Evolutionary conservation across 2,329 filamentous ascomycete genomes (phyloP), one percentile per base, ranked within the genome.

Genomic region (Arachnomyces sp.): DNA sequence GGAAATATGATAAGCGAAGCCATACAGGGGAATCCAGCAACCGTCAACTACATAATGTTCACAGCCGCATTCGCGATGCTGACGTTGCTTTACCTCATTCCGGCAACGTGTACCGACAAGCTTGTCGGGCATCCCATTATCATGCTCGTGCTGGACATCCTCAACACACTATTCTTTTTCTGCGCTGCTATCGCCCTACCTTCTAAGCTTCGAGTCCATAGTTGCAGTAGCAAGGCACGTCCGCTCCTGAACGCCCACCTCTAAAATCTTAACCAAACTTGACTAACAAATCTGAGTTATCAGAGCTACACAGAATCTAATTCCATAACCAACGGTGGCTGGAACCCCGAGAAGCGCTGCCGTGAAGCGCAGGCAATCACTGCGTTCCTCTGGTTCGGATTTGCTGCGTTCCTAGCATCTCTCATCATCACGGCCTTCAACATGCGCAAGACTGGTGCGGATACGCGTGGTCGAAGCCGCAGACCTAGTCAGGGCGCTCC

Each of bases 1-100:
- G 78, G 76, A 49, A 77, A 80, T 66, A 78, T 79, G 66, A 77
- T 81, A 55, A 65, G 68, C 38, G 63, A 69, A 30, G 61, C 70
- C 3, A 64, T 62, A 43, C 52, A 63, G 38, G 73, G 76, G 55
- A 74, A 77, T 51, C 71, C 76, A 2, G 65, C 72, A 15, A 68
- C 77, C 38, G 65, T 82, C 63, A 74, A 74, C 57, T 74, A 70
- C 53, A 51, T 61, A 45, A 70, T 74, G 56, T 74, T 70, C 47
- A 55, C 61, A 6, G 51, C 66, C 7, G 65, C 65, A 1, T 73
- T 72, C 47, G 63, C 63, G 8, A 63, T 71, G 53, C 41, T 73
- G 14, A 59, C 70, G 3, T 58, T 73, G 5, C 55, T 73, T 52
- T 73, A 72, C 49, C 56, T 72, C 30, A 46, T 71, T 34, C 61